Evolutionary conservation across 129 eudicot genomes (phyloP).

Genomic region (Lonicera japonica): DNA sequence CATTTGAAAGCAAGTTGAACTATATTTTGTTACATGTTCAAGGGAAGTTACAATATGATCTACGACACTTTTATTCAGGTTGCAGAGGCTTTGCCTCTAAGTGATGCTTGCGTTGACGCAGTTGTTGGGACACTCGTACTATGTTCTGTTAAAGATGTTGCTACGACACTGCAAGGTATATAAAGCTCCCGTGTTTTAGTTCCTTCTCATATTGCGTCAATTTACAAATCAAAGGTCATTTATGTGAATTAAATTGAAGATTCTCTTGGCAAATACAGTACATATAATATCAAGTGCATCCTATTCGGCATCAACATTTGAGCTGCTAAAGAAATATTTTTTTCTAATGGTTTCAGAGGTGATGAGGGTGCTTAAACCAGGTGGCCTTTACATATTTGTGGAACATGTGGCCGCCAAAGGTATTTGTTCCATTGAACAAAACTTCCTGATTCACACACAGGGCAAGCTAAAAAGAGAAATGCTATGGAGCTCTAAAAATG

Average conservation of each 20-base stretch:
- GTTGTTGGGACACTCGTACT: constrained; percentile 91
- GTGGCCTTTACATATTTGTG: constrained; percentile 72
- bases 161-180: constrained; percentile 71
- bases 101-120: constrained; percentile 83
- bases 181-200: not conserved
- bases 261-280: not conserved
- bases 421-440: constrained; percentile 8
- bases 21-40: no score
- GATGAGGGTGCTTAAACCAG: constrained; percentile 87
- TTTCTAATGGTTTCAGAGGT: constrained; percentile 46
- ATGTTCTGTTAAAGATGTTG: constrained; percentile 80
- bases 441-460: no score
- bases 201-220: not conserved
- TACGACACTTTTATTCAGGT: constrained; percentile 46
- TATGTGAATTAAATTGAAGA: not conserved
- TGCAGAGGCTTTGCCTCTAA: constrained; percentile 75
- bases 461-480: no score
- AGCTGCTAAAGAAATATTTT: constrained; percentile 3
- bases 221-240: not conserved
- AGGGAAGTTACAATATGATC: not conserved
- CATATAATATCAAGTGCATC: not conserved
- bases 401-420: constrained; percentile 95
- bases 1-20: not conserved
- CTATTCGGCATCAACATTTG: not conserved
- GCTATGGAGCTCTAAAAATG: no score